Evolutionary conservation across 2,329 filamentous ascomycete genomes (phyloP).

Genomic region (Ceratocystis eucalypticola): DNA sequence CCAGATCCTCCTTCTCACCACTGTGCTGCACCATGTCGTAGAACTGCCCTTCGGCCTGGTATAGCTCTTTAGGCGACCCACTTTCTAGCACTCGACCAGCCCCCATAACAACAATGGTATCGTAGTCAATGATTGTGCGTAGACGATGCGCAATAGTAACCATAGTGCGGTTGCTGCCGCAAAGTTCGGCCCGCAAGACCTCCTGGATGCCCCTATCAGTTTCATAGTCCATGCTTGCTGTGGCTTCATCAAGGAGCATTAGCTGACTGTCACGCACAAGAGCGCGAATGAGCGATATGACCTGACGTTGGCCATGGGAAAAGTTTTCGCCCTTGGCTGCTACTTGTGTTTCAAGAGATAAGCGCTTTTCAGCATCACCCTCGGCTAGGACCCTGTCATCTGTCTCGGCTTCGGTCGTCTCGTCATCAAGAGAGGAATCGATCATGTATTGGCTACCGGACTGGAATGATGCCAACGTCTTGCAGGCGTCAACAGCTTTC

Average conservation of each 20-base stretch:
- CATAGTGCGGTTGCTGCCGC: slow-evolving; percentile 31
- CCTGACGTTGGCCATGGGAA: slow-evolving; percentile 37
- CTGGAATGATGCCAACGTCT: slow-evolving; percentile 31
- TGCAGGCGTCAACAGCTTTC: slow-evolving; percentile 47
- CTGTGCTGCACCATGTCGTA: slow-evolving; percentile 44
- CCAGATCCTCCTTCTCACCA: slow-evolving; percentile 32
- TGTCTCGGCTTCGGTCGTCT: slow-evolving; percentile 15
- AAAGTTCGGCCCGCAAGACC: slow-evolving; percentile 35
- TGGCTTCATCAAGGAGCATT: slow-evolving; percentile 37
- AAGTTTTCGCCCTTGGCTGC: slow-evolving; percentile 34
- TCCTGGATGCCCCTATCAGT: slow-evolving; percentile 35
- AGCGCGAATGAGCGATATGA: slow-evolving; percentile 35
- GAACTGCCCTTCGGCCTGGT: slow-evolving; percentile 33
- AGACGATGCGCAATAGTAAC: slow-evolving; percentile 39
- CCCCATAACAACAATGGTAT: slow-evolving; percentile 37
- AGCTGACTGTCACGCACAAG: slow-evolving; percentile 35
- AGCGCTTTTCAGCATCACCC: slow-evolving; percentile 21
- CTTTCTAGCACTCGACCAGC: slow-evolving; percentile 34
- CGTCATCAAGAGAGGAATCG: slow-evolving; percentile 16
- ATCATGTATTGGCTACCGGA: slow-evolving; percentile 21
- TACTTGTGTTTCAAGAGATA: slow-evolving; percentile 30
- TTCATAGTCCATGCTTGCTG: slow-evolving; percentile 36
- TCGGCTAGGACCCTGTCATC: slow-evolving; percentile 12
- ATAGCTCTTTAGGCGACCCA: slow-evolving; percentile 36
- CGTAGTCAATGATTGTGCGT: slow-evolving; percentile 39